Evolutionary conservation across 2,329 filamentous ascomycete genomes (phyloP).

Genomic region (Xenosphaeropsis pyriputrescens): DNA sequence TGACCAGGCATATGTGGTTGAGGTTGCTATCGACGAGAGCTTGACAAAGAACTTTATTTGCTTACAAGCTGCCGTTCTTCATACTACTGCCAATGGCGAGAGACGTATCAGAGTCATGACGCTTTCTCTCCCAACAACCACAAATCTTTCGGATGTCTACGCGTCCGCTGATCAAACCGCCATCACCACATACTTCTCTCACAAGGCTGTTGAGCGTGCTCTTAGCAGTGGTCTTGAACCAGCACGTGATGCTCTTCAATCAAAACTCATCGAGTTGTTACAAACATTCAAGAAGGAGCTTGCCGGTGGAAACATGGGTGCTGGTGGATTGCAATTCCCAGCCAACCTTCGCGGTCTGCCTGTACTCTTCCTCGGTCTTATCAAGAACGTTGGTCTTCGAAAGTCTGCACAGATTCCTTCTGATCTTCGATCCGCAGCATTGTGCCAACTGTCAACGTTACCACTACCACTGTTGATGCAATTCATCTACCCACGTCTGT

Average conservation of each 20-base stretch:
- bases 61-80: constrained; percentile 84
- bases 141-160: constrained; percentile 80
- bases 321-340: constrained; percentile 81
- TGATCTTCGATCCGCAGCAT: constrained; percentile 82
- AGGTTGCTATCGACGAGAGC: constrained; percentile 94
- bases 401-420: constrained; percentile 90
- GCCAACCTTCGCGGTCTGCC: constrained; percentile 82
- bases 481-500: constrained; percentile 77
- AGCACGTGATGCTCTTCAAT: constrained; percentile 78
- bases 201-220: constrained; percentile 90
- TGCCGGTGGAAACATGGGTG: constrained; percentile 88
- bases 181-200: constrained; percentile 85
- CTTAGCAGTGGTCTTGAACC: constrained; percentile 78
- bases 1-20: constrained; percentile 94
- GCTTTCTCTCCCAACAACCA: constrained; percentile 81
- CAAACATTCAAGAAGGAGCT: constrained; percentile 96
- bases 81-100: constrained; percentile 96
- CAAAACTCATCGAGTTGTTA: constrained; percentile 82
- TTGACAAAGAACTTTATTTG: constrained; percentile 85
- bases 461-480: constrained; percentile 82
- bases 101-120: constrained; percentile 90
- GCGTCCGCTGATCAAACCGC: constrained; percentile 90
- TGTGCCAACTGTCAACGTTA: constrained; percentile 87
- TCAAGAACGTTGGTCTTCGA: constrained; percentile 88
- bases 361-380: constrained; percentile 81